Base-by-base conservation (phyloP, 352 stramenopile species). In the Phytophthora colocasiae region DNA sequence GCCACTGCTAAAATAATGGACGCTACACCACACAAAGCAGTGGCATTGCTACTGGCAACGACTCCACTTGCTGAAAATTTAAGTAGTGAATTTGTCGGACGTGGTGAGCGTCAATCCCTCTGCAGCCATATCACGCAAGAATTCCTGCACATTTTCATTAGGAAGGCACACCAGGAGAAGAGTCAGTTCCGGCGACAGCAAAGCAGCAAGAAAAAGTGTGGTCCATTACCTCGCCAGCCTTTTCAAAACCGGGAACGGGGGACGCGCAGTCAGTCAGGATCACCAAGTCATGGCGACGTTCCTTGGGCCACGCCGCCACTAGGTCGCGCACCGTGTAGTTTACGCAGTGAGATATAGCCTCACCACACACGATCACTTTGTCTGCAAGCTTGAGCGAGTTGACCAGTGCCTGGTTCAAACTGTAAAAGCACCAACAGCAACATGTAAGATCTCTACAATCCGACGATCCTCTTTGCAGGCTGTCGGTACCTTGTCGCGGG, bases 311-410 rank as follows among this genome's bases (percentile, higher is more conserved):
- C 24, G 87, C 66, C 19, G 85, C 71, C 1, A 97, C 78, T 39
- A 99, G 83, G 64, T 99, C 96, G 15, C 96, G 81, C 8, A 98
- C 74, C 0, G 96, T 98, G 78, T 98, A 98, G 73, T 99, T 99
- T 29, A 99, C 96, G 77, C 97, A 99, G 74, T 99, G 97, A 39
- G 92, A 98, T 61, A 97, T 79, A 6, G 97, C 96, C 73, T 99
- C 94, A 24, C 97, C 97, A 54, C 92, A 98, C 34, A 99, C 78
- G 12, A 97, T 62, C 2, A 99, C 84, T 51, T 85, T 83, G 71
- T 92, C 83, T 3, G 87, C 83, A n/a, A 80, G 77, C 73, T 88
- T 88, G 53, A 99, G 85, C 19, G 81, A 80, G 17, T 90, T 78
- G 45, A 98, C 80, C 29, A 99, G 79, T 15, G 66, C 51, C 39